Conservation (phyloP, 2,329 filamentous ascomycete genomes). For the Zarea fungicola region DNA sequence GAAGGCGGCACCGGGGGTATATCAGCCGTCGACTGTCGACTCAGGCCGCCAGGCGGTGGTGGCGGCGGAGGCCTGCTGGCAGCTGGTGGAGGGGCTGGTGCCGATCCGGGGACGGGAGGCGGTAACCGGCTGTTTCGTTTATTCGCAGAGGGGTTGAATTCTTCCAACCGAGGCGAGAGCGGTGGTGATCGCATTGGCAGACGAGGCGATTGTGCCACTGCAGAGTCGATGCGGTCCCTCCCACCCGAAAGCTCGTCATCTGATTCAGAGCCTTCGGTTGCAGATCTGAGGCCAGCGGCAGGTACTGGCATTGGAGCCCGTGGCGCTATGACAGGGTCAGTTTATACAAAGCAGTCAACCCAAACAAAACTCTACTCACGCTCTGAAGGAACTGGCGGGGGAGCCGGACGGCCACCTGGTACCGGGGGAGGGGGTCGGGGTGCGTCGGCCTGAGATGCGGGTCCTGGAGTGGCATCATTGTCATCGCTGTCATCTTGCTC, state of each 20-base stretch:
- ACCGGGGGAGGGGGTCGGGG: constrained; percentile 40
- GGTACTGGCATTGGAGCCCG: constrained; percentile 55
- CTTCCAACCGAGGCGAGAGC: constrained; percentile 31
- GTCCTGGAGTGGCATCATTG: constrained; percentile 30
- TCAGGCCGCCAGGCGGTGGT: constrained; percentile 53
- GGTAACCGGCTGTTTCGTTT: constrained; percentile 54
- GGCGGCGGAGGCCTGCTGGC: constrained; percentile 62
- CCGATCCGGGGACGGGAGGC: constrained; percentile 55
- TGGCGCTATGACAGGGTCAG: constrained; percentile 37
- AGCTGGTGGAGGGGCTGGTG: constrained; percentile 39
- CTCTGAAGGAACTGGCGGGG: constrained; percentile 54
- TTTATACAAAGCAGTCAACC: constrained; percentile 25
- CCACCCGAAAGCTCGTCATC: constrained; percentile 75
- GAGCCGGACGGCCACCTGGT: constrained; percentile 47
- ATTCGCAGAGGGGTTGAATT: constrained; percentile 33
- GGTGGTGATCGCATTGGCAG: constrained; percentile 26
- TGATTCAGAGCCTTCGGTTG: constrained; percentile 75
- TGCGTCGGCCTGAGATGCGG: constrained; percentile 22
- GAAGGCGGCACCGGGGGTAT: constrained; percentile 39
- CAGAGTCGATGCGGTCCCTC: constrained; percentile 35
- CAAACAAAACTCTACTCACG: constrained; percentile 42
- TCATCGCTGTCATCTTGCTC: constrained; percentile 25
- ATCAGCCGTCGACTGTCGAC: constrained; percentile 56
- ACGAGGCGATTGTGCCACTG: constrained; percentile 25
- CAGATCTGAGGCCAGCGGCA: constrained; percentile 52